These are phyloP conservation scores for Silene latifolia DNA, from an alignment of 148 eudicot species.

Conservation along the genomic window DNA sequence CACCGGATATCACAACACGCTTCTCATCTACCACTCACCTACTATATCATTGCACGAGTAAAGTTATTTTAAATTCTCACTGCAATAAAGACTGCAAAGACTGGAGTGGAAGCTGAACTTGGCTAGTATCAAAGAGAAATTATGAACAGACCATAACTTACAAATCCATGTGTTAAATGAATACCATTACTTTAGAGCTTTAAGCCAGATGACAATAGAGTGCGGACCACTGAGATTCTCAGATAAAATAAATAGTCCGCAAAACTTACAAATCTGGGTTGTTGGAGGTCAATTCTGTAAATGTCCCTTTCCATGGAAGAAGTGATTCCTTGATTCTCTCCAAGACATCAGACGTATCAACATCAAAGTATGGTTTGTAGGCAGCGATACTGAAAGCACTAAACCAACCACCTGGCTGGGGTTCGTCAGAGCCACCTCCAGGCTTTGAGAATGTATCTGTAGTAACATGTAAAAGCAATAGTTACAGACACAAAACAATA, in stretches of 20 bases:
- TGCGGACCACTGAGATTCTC: neutral
- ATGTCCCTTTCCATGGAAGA: conserved; percentile 83
- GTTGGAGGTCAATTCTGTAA: conserved; percentile 70
- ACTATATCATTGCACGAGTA: neutral
- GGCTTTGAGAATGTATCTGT: conserved; percentile 86
- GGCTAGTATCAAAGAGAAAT: neutral
- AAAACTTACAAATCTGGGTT: conserved; percentile 83
- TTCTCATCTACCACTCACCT: neutral
- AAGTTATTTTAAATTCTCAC: neutral
- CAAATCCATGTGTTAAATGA: neutral
- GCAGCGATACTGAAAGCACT: conserved; percentile 62
- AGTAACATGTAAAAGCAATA: conserved; percentile 20
- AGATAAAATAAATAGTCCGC: neutral
- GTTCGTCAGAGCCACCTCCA: conserved; percentile 56
- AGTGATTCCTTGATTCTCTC: conserved; percentile 94
- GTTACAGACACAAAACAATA: neutral
- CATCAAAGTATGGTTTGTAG: conserved; percentile 88
- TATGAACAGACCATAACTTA: neutral
- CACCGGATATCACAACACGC: neutral
- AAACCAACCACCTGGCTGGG: conserved; percentile 83
- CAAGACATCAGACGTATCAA: conserved; percentile 90
- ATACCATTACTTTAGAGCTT: neutral
- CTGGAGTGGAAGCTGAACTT: neutral
- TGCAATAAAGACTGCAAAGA: neutral
- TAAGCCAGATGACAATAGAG: neutral